These are phyloP conservation scores for Chlorella sp. DNA, from an alignment of 139 green algal species.

Conservation along the genomic window DNA sequence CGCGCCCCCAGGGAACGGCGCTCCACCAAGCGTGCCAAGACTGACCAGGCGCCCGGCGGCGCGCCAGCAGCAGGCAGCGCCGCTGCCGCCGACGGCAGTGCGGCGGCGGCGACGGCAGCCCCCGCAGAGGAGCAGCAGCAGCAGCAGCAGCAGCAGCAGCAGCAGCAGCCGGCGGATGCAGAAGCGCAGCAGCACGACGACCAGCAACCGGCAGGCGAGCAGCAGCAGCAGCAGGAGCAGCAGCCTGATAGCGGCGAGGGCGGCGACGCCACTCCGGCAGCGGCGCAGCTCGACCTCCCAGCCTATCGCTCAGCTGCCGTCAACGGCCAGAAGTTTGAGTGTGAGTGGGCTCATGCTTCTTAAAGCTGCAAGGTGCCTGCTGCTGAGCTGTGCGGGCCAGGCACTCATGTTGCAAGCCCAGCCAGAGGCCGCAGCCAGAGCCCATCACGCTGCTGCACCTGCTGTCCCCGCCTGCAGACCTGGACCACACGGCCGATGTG, in stretches of 20 bases:
- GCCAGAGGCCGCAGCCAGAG: too few species aligned
- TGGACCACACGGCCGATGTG: constrained; percentile 92
- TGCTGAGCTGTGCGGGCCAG: not conserved
- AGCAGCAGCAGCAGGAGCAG: not conserved
- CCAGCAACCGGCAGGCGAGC: not conserved
- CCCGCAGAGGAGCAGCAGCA: not conserved
- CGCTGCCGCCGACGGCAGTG: not conserved
- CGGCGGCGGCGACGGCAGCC: not conserved
- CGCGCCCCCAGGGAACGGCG: constrained; percentile 23
- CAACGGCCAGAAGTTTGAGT: constrained; percentile 60
- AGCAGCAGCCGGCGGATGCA: not conserved
- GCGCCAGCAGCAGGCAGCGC: not conserved
- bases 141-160: not conserved
- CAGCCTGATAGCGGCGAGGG: not conserved
- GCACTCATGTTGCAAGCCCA: too few species aligned
- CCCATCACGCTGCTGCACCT: not conserved
- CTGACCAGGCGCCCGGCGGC: not conserved
- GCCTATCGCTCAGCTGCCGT: constrained; percentile 56
- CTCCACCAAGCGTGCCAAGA: not conserved
- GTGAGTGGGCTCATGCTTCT: constrained; percentile 24
- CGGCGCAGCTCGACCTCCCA: constrained; percentile 23
- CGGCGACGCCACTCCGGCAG: constrained; percentile 12
- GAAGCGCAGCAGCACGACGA: not conserved
- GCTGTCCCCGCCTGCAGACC: constrained; percentile 46
- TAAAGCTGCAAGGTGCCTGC: not conserved